Conservation (phyloP, 441 rosid genomes). For the Pelargonium cotyledonis region DNA sequence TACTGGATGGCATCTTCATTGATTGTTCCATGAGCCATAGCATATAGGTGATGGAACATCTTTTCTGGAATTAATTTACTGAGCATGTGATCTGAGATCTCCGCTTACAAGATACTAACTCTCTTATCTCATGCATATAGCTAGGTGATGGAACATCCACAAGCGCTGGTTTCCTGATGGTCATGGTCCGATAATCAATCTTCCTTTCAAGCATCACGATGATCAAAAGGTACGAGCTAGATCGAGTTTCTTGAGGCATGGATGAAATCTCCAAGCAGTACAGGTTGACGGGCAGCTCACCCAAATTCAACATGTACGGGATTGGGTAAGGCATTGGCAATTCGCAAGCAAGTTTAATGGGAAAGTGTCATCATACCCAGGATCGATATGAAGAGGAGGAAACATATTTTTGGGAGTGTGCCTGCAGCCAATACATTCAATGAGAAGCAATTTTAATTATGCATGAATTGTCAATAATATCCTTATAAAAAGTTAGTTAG, state of each 20-base stretch:
- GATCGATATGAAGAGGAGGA: slow-evolving; percentile 52
- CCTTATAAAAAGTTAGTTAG: too few species aligned
- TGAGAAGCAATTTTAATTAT: too few species aligned
- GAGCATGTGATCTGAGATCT: slow-evolving; percentile 53
- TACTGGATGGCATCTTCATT: slow-evolving; percentile 64
- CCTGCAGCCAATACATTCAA: slow-evolving; percentile 42
- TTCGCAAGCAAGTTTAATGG: slow-evolving; percentile 64
- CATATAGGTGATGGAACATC: slow-evolving; percentile 57
- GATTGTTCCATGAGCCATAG: slow-evolving; percentile 60
- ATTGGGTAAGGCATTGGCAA: slow-evolving; percentile 59
- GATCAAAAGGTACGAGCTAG: slow-evolving; percentile 34
- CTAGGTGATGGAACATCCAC: too few species aligned
- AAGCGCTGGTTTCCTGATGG: slow-evolving; percentile 53
- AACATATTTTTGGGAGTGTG: slow-evolving; percentile 66
- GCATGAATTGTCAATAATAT: too few species aligned
- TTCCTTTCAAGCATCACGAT: slow-evolving; percentile 40
- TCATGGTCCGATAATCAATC: slow-evolving; percentile 29
- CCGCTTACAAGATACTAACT: slow-evolving; percentile 17
- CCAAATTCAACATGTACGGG: slow-evolving; percentile 72
- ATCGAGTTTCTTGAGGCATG: slow-evolving; percentile 36
- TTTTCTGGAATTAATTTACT: slow-evolving; percentile 61
- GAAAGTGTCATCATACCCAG: slow-evolving; percentile 55
- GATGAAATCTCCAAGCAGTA: slow-evolving; percentile 38
- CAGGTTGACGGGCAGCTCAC: slow-evolving; percentile 75
- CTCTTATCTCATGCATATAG: slow-evolving; percentile 30